phyloP scores from a whole-genome alignment of 371 early-diverging fungal genomes.

The Capillidium heterosporum region DNA sequence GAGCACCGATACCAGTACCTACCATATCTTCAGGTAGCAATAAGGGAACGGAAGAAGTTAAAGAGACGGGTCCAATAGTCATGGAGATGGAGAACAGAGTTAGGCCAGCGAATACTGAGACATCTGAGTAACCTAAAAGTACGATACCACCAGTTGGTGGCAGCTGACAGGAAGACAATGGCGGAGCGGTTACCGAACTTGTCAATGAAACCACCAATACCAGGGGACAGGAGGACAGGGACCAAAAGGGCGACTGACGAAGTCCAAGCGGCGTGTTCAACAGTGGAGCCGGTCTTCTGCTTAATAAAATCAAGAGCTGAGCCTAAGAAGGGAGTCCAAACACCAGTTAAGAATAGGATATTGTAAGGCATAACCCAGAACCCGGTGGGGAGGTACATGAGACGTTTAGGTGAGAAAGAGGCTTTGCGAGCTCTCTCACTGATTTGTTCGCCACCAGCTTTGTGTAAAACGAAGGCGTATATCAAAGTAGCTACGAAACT shows the following conservation, averaged over 20 bases:
- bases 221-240: slow-evolving; percentile 32
- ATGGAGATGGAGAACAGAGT: slow-evolving; percentile 38
- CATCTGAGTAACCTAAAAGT: slow-evolving; percentile 26
- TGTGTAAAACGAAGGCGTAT: slow-evolving; percentile 20
- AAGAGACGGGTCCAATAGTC: slow-evolving; percentile 40
- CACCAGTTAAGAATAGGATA: slow-evolving; percentile 25
- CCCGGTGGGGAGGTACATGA: slow-evolving; percentile 22
- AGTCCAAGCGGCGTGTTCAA: slow-evolving; percentile 25
- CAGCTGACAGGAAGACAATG: background rate
- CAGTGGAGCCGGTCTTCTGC: slow-evolving; percentile 15
- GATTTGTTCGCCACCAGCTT: slow-evolving; percentile 17
- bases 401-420: slow-evolving; percentile 17
- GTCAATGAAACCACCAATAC: slow-evolving; percentile 30
- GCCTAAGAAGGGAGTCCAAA: slow-evolving; percentile 31
- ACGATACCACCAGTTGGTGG: slow-evolving; percentile 8
- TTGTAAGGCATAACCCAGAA: slow-evolving; percentile 27
- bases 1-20: slow-evolving; percentile 49
- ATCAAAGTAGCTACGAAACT: slow-evolving; percentile 22
- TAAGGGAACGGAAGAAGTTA: slow-evolving; percentile 43
- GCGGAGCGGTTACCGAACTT: slow-evolving; percentile 15
- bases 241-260: slow-evolving; percentile 26
- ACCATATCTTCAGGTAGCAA: slow-evolving; percentile 30
- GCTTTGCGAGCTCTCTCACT: slow-evolving; percentile 15
- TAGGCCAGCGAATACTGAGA: slow-evolving; percentile 35
- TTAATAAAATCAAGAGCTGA: slow-evolving; percentile 14